Conservation (phyloP, 306 rosid genomes). For the Vicia villosa region DNA sequence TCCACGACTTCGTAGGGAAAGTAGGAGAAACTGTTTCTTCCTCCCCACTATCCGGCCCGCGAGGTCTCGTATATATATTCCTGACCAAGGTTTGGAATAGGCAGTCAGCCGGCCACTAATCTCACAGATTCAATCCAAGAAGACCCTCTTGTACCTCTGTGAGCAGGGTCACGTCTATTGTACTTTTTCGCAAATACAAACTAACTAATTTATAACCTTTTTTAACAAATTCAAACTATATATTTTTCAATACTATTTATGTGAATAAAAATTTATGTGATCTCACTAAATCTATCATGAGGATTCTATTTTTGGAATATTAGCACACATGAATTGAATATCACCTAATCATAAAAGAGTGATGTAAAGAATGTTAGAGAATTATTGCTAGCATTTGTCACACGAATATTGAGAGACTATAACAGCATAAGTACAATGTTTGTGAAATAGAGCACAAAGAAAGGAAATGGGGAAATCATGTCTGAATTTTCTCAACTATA, state of each 20-base stretch:
- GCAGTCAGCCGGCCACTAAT: too few species aligned
- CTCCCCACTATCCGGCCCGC: too few species aligned
- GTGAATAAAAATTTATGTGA: neutral
- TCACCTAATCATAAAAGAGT: neutral
- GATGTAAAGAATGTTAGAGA: neutral
- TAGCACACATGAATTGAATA: too few species aligned
- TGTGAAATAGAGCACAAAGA: slow-evolving; percentile 29
- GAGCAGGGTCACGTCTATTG: too few species aligned
- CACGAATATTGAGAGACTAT: slow-evolving; percentile 25
- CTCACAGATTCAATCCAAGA: too few species aligned
- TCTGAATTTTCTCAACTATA: slow-evolving; percentile 34
- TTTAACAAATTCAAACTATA: neutral
- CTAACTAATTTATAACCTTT: too few species aligned
- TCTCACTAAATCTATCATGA: neutral
- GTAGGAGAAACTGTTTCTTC: too few species aligned
- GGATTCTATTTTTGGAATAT: neutral
- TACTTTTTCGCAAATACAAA: too few species aligned
- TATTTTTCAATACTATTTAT: neutral
- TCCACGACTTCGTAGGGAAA: too few species aligned
- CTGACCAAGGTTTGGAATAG: too few species aligned
- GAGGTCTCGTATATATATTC: too few species aligned
- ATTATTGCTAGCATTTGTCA: neutral
- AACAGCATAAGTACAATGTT: slow-evolving; percentile 22
- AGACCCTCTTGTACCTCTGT: too few species aligned
- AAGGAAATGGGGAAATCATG: slow-evolving; percentile 24